Evolutionary conservation across 257 asterid species (phyloP), one percentile per base, ranked within the genome.

Genomic region (Verbena officinalis): DNA sequence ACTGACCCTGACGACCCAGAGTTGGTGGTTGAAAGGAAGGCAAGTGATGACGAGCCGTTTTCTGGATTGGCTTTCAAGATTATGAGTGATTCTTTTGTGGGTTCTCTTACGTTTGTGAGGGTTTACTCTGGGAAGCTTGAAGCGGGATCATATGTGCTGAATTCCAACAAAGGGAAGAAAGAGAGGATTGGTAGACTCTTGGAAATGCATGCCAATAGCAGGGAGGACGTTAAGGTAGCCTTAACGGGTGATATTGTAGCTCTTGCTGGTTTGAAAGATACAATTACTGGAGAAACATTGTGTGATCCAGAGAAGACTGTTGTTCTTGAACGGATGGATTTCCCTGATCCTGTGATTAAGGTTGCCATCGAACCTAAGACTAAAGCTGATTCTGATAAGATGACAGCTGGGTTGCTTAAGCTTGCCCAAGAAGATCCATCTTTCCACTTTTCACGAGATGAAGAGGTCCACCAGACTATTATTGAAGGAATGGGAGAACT

Each of bases 401-500:
- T 94, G 99, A 86, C 96, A 20, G 50, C 76, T 70, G 99, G 99
- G 23, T 79, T 94, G 50, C 65, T 94, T 36, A 94, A 94, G 78
- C 96, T 94, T 54, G 97, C 96, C 19, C 97, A 94, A 76, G 99
- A 94, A 75, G 99, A 94, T 80, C 97, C 97, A 0, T 94, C 99
- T 46, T 94, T 94, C 78, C 99, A 94, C 71, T 94, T 94, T 59
- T 90, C 99, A 24, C 77, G 99, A 31, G 99, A 94, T 77, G 97
- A 94, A 21, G 97, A 90, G 80, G 67, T 87, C 55, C 90, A 88
- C 68, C 97, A 94, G 76, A 90, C 99, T 3, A 95, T 94, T 53
- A 94, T 94, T 39, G 97, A 94, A 81, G 99, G 99, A 69, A 90
- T 94, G 99, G 97, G 99, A 34, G 99, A 94, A 64, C 72, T 94